Evolutionary conservation across 345 rosid genomes (phyloP), one percentile per base, ranked within the genome.

Genomic region (Alliaria petiolata): DNA sequence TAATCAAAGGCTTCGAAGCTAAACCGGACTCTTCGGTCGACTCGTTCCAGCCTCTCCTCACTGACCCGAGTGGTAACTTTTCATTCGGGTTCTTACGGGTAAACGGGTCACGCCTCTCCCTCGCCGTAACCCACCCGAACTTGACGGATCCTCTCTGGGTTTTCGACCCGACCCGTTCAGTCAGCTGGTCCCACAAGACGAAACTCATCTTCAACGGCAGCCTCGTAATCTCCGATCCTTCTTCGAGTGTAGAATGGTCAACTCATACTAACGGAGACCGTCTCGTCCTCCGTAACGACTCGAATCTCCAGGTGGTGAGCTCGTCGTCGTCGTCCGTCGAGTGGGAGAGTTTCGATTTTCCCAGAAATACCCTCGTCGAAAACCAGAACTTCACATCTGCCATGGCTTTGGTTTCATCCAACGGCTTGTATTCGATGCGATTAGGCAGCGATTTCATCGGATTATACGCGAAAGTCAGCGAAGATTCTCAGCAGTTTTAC

Each of bases 271-370:
- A 76, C 60, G 97, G 95, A 11, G 89, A 89, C 76, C 71, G 68
- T 36, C 80, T 83, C 10, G 80, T 91, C 60, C 87, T 95, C 44
- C 91, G 81, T 50, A 83, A 81, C 81, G 80, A 77, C 77, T 89
- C 97, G 1, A 87, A 95, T 60, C 81, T 91, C 8, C 96, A 89
- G 57, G 67, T 91, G 58, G 80, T 66, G 3, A 81, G 45, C 28
- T 36, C 61, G 28, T 19, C 79, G 8, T 52, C 25, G 25, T 22
- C 70, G 6, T 57, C 69, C 10, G 62, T 86, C 1, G 40, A 72
- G 25, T 91, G 97, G 99, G 90, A 89, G 76, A 91, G 96, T 70
- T 91, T 91, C 33, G 74, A 80, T 20, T 86, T 50, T 70, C 97
- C 99, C 57, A 14, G 72, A 47, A 62, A 86, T 63, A 86, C 90